Percentiles rank a stretch among this genome's conserved stretches.
Evolutionary conservation across 164 flowering plant species (phyloP).

Genomic region (Aristolochia contorta): DNA sequence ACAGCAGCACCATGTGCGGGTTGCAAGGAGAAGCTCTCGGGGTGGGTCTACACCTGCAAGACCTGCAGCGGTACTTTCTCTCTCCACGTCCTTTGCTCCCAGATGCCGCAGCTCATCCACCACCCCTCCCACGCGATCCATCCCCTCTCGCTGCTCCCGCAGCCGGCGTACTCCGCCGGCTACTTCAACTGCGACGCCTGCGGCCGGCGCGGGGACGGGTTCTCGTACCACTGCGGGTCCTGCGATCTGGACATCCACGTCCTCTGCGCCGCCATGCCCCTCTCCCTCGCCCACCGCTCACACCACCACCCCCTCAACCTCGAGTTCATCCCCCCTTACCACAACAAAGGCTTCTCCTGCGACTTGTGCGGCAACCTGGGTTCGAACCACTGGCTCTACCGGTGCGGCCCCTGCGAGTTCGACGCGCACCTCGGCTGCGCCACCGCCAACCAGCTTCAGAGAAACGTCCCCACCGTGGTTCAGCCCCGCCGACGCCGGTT

Average conservation of each 20-base stretch:
- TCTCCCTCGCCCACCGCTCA: slow-evolving; percentile 13
- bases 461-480: background rate
- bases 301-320: slow-evolving; percentile 28
- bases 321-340: slow-evolving; percentile 25
- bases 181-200: slow-evolving; percentile 36
- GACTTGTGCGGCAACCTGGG: slow-evolving; percentile 22
- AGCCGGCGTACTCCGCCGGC: slow-evolving; percentile 28
- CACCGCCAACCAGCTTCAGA: slow-evolving; percentile 6
- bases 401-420: slow-evolving; percentile 28
- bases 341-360: slow-evolving; percentile 22
- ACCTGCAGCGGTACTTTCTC: slow-evolving; percentile 11
- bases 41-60: slow-evolving; percentile 14
- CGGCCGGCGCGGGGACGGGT: slow-evolving; percentile 24
- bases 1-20: slow-evolving; percentile 6
- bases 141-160: slow-evolving; percentile 21
- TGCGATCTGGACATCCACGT: slow-evolving; percentile 30
- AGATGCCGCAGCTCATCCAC: slow-evolving; percentile 11
- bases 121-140: slow-evolving; percentile 28
- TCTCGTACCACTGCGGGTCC: slow-evolving; percentile 29
- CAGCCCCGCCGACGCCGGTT: background rate
- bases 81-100: slow-evolving; percentile 19
- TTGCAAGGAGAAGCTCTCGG: slow-evolving; percentile 12
- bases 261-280: slow-evolving; percentile 26
- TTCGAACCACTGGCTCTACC: slow-evolving; percentile 27
- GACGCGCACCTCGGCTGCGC: slow-evolving; percentile 36